A percentile compares a stretch with the other conserved stretches of the same genome.
Evolutionary conservation across 106 monocot genomes (phyloP).

Genomic region (Acorus gramineus): DNA sequence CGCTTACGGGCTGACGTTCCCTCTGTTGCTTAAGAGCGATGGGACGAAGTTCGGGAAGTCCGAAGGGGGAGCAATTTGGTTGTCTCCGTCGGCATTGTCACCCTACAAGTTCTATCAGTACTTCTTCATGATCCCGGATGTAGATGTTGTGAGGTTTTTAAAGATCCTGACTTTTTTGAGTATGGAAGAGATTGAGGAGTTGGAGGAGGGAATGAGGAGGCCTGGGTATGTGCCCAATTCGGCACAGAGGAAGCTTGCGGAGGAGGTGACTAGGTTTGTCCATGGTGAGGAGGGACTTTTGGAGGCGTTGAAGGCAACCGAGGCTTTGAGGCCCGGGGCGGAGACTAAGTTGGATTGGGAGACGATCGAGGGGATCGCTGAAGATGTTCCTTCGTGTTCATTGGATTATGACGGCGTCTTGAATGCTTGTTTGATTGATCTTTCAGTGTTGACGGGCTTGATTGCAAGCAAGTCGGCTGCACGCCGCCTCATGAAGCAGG

Average conservation of each 20-base stretch:
- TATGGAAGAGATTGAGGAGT: conserved; percentile 65
- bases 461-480: conserved; percentile 72
- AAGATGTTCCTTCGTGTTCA: conserved; percentile 77
- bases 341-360: conserved; percentile 53
- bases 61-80: conserved; percentile 78
- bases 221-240: conserved; percentile 69
- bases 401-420: conserved; percentile 53
- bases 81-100: conserved; percentile 55
- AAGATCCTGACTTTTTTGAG: conserved; percentile 83
- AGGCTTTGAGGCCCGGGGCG: conserved; percentile 69
- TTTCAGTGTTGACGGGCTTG: conserved; percentile 63
- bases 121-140: conserved; percentile 78
- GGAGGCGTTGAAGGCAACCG: conserved; percentile 74
- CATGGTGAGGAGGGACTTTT: conserved; percentile 77
- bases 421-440: conserved; percentile 59
- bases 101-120: conserved; percentile 94
- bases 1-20: conserved; percentile 86
- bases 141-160: conserved; percentile 76
- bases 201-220: conserved; percentile 63
- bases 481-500: conserved; percentile 68
- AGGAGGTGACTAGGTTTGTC: conserved; percentile 81
- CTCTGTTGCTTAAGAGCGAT: conserved; percentile 84
- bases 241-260: conserved; percentile 64
- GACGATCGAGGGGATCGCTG: conserved; percentile 61
- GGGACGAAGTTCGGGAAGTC: conserved; percentile 94